phyloP scores from a whole-genome alignment of 805 yeast genomes.

The Priceomyces haplophilus region DNA sequence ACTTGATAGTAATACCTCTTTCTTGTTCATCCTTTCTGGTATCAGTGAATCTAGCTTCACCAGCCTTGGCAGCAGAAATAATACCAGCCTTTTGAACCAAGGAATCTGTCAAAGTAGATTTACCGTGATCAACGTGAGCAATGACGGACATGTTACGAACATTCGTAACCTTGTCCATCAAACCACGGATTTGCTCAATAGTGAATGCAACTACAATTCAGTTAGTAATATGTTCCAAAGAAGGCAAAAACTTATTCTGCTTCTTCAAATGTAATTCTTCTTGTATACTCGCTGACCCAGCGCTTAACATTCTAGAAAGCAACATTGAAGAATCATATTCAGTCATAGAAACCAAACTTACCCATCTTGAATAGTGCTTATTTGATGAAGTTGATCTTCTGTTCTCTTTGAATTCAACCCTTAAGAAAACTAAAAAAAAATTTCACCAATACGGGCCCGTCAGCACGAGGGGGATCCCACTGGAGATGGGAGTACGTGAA shows the following conservation, averaged over 20 bases:
- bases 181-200: conserved; percentile 87
- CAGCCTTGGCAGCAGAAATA: conserved; percentile 99
- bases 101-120: conserved; percentile 98
- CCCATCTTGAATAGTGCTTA: conserved; percentile 32
- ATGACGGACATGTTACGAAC: conserved; percentile 99
- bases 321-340: neutral
- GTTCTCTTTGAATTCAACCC: conserved; percentile 4
- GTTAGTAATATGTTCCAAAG: neutral
- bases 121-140: conserved; percentile 99
- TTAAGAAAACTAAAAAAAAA: conserved; percentile 14
- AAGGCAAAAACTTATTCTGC: no score
- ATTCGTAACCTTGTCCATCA: conserved; percentile 99
- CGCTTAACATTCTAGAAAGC: neutral
- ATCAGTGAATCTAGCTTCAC: conserved; percentile 99
- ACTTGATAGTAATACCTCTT: conserved; percentile 99
- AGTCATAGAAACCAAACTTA: conserved; percentile 20
- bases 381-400: conserved; percentile 23
- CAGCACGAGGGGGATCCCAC: conserved; percentile 15
- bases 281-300: no score
- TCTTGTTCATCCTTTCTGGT: conserved; percentile 99
- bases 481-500: conserved; percentile 8
- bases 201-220: conserved; percentile 45
- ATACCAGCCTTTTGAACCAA: conserved; percentile 99
- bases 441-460: conserved; percentile 9
- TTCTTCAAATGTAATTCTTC: no score